Percentiles rank a stretch among this genome's conserved stretches.
These are phyloP conservation scores for Alliaria petiolata DNA, from an alignment of 345 rosid species.

Conservation along the genomic window DNA sequence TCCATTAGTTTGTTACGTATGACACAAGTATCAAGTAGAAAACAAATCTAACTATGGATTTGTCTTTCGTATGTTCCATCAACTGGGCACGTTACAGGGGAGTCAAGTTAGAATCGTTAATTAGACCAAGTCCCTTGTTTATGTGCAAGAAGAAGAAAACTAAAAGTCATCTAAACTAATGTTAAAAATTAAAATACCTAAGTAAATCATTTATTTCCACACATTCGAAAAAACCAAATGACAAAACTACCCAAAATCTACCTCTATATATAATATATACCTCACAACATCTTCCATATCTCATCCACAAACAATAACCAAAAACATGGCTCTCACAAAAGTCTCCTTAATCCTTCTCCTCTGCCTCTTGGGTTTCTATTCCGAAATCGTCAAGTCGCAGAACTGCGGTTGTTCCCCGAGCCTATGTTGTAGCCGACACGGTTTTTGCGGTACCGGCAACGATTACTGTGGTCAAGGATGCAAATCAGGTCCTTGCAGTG, in stretches of 20 bases:
- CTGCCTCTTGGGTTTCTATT: constrained; percentile 19
- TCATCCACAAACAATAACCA: neutral
- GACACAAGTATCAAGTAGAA: neutral
- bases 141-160: too few relatives aligned
- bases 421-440: constrained; percentile 46
- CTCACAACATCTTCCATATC: neutral
- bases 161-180: too few relatives aligned
- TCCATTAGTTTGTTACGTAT: neutral
- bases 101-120: too few relatives aligned
- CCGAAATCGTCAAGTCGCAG: constrained; percentile 35
- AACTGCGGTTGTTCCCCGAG: constrained; percentile 50
- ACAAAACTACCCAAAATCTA: constrained; percentile 8
- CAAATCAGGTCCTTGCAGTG: constrained; percentile 42
- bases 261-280: neutral
- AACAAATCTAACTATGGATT: neutral
- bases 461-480: constrained; percentile 48
- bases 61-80: neutral
- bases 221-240: too few relatives aligned
- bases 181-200: too few relatives aligned
- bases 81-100: too few relatives aligned
- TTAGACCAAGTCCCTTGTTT: too few relatives aligned
- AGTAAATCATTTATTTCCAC: too few relatives aligned
- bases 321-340: constrained; percentile 20
- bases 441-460: constrained; percentile 36
- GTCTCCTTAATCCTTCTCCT: constrained; percentile 5